Conservation (phyloP, 257 asterid genomes). For the Ilex aquifolium region DNA sequence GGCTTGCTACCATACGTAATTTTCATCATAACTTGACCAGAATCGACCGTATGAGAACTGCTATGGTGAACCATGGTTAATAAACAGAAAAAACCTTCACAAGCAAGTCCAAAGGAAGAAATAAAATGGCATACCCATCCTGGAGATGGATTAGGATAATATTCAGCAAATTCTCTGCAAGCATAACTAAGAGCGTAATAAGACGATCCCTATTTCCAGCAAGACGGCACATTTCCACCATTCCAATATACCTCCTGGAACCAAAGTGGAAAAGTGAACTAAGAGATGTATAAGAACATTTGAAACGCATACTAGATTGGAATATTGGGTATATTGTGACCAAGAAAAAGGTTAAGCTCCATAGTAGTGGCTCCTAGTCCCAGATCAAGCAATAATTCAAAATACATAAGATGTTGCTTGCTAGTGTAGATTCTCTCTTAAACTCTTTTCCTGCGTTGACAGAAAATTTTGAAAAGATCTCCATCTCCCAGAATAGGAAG, state of each 20-base stretch:
- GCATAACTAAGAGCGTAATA: constrained; percentile 63
- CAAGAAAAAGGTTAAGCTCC: no score
- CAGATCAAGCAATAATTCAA: background rate
- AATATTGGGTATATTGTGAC: background rate
- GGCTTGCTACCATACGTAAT: constrained; percentile 27
- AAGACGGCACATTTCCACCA: constrained; percentile 78
- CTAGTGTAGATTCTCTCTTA: background rate
- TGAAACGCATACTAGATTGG: background rate
- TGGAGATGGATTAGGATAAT: constrained; percentile 73
- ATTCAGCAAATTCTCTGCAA: constrained; percentile 83
- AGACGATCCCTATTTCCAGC: constrained; percentile 70
- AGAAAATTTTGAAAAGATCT: no score
- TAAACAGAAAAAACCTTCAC: background rate
- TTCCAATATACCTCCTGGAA: constrained; percentile 77
- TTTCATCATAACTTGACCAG: constrained; percentile 29
- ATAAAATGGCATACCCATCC: constrained; percentile 51
- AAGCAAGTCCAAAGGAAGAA: background rate
- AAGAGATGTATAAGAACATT: background rate
- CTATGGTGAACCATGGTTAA: constrained; percentile 9
- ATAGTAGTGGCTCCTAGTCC: no score
- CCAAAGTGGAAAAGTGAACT: background rate
- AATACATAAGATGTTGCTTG: background rate
- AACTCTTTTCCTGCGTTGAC: background rate
- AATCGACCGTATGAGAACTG: constrained; percentile 26
- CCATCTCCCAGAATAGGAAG: no score